Evolutionary conservation across 257 asterid species (phyloP).

Genomic region (Plantago ovata): DNA sequence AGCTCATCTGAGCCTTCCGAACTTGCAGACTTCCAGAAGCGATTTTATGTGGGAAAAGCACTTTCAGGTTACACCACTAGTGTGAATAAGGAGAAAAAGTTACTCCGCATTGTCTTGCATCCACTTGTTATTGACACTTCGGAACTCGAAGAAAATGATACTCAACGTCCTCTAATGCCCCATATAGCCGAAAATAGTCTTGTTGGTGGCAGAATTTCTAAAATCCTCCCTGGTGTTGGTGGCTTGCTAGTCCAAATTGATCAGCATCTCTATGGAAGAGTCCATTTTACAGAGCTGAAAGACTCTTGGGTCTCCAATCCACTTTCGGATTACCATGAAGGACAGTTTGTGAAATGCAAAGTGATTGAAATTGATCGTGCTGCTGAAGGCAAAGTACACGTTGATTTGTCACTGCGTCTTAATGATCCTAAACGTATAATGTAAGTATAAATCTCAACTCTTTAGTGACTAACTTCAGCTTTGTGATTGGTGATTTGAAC

Average conservation of each 20-base stretch:
- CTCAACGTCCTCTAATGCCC: slow-evolving; percentile 23
- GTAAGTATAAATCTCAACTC: slow-evolving; percentile 40
- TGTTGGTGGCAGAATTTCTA: slow-evolving; percentile 86
- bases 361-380: slow-evolving; percentile 55
- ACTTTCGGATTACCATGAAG: slow-evolving; percentile 65
- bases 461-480: slow-evolving; percentile 15
- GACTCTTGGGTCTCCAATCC: slow-evolving; percentile 68
- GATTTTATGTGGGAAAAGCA: slow-evolving; percentile 62
- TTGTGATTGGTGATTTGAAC: background rate
- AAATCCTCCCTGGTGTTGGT: slow-evolving; percentile 82
- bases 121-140: slow-evolving; percentile 28
- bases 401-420: slow-evolving; percentile 73
- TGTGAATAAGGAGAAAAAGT: slow-evolving; percentile 65
- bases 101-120: slow-evolving; percentile 57
- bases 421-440: slow-evolving; percentile 24
- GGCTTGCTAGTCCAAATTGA: slow-evolving; percentile 79
- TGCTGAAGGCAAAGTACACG: slow-evolving; percentile 48
- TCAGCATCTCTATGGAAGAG: slow-evolving; percentile 70
- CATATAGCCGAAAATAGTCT: slow-evolving; percentile 58
- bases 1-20: slow-evolving; percentile 79
- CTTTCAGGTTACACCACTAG: slow-evolving; percentile 53
- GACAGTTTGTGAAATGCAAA: slow-evolving; percentile 81
- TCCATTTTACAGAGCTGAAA: slow-evolving; percentile 81
- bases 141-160: slow-evolving; percentile 26
- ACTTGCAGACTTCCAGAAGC: slow-evolving; percentile 63